phyloP scores from a whole-genome alignment of 192 early-diverging fungal genomes.

The Coemansia pectinata region DNA sequence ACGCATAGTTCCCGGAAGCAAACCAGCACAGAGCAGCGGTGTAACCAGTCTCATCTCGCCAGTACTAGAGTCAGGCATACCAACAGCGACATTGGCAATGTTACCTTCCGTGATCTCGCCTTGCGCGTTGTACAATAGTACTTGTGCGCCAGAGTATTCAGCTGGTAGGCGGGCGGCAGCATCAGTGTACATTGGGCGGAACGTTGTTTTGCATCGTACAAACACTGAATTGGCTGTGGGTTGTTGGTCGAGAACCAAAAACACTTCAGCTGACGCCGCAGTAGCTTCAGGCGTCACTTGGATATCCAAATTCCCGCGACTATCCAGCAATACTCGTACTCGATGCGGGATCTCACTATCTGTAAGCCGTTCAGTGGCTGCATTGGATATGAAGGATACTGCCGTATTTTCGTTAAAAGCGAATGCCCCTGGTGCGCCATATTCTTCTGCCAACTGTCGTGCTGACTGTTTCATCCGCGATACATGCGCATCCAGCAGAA shows the following conservation, averaged over 20 bases:
- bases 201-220: slow-evolving; percentile 43
- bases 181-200: slow-evolving; percentile 28
- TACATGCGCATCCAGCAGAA: slow-evolving; percentile 28
- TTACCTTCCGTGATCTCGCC: slow-evolving; percentile 36
- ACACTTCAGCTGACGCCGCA: not conserved
- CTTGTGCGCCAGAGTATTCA: slow-evolving; percentile 20
- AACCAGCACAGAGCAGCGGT: slow-evolving; percentile 17
- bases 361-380: not conserved
- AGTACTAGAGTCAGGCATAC: not conserved
- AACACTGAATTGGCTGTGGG: slow-evolving; percentile 23
- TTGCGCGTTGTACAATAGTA: slow-evolving; percentile 28
- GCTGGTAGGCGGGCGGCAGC: slow-evolving; percentile 11
- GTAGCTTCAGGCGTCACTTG: slow-evolving; percentile 20
- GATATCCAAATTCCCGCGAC: slow-evolving; percentile 15
- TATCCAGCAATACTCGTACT: slow-evolving; percentile 25
- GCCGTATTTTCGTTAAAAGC: not conserved
- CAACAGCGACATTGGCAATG: slow-evolving; percentile 47
- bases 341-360: slow-evolving; percentile 5
- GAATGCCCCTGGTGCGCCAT: not conserved
- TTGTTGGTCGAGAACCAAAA: not conserved
- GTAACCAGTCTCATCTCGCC: slow-evolving; percentile 28
- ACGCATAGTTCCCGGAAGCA: slow-evolving; percentile 45
- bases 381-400: not conserved
- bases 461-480: slow-evolving; percentile 33
- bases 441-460: not conserved